Evolutionary conservation across 164 flowering plant genomes (phyloP), one percentile per base, ranked within the genome.

Genomic region (Berberis vulgaris): DNA sequence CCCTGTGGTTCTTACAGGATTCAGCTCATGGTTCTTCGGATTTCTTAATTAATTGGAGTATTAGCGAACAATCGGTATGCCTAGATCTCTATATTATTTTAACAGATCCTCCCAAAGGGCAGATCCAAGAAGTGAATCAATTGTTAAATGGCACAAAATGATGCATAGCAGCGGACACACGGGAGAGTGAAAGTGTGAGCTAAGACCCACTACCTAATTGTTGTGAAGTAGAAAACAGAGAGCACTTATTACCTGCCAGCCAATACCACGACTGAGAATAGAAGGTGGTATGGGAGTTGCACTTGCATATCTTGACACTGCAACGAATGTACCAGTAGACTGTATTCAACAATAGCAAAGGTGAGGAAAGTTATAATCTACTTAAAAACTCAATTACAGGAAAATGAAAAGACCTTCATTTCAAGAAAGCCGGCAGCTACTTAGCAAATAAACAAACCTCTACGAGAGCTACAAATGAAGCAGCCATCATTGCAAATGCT

Each of bases 401-500:
- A 4, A 52, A 26, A 26, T 26, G 26, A 26, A 26, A 26, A 26
- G 26, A 26, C 26, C 26, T 26, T 26, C 26, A 26, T 26, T 26
- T 26, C 26, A 26, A 26, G 26, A 26, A 26, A 26, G 26, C 26
- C 26, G 0, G 26, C 0, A 26, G 26, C 26, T 26, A 26, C 26
- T 26, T 26, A 26, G 26, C 26, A 26, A 26, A 26, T 26, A 26
- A 41, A 43, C 74, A 59, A n/a, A 89, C 96, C 93, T 89, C 96
- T 5, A 89, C 85, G 63, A 89, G 91, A 54, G 93, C 84, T 60
- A 89, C 96, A 77, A 87, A 85, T 43, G 93, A 80, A 69, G 85
- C 84, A 76, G 78, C 77, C 91, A 87, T 82, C 96, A 89, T 89
- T 43, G 93, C 93, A 77, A 89, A 89, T 58, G 85, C 85, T 75